Evolutionary conservation across 768 basidiomycete species (phyloP).

Genomic region (Harrya chromipes): DNA sequence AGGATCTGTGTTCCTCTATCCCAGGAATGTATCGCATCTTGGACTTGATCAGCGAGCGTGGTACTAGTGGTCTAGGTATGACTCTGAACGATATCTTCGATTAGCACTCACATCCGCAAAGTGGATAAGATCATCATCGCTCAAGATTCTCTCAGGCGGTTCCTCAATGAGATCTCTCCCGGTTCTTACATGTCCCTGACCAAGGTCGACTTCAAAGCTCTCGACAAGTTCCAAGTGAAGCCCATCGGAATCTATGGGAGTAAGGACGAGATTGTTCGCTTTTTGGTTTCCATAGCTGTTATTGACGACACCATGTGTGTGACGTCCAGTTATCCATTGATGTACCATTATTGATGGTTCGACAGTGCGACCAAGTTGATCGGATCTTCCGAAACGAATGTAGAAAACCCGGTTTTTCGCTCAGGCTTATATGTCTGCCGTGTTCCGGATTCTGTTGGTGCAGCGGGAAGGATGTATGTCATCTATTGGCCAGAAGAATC

Average conservation of each 20-base stretch:
- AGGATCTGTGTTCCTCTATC: slow-evolving; percentile 32
- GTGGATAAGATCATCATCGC: slow-evolving; percentile 66
- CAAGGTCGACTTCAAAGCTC: slow-evolving; percentile 52
- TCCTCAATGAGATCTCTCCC: slow-evolving; percentile 48
- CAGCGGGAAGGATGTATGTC: slow-evolving; percentile 36
- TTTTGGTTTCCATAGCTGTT: slow-evolving; percentile 38
- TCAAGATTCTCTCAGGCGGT: slow-evolving; percentile 45
- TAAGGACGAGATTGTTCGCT: slow-evolving; percentile 45
- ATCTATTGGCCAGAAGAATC: slow-evolving; percentile 62
- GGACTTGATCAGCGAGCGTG: slow-evolving; percentile 50
- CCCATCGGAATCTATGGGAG: slow-evolving; percentile 59
- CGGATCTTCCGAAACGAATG: slow-evolving; percentile 1
- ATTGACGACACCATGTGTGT: slow-evolving; percentile 42
- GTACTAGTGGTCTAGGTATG: slow-evolving; percentile 51
- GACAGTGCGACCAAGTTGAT: slow-evolving; percentile 12
- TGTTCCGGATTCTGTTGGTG: not conserved
- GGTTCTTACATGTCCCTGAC: slow-evolving; percentile 53
- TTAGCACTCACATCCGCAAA: slow-evolving; percentile 20
- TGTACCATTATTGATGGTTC: not conserved
- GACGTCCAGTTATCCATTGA: not conserved
- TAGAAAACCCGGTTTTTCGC: slow-evolving; percentile 32
- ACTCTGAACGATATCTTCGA: not conserved
- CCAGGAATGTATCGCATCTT: slow-evolving; percentile 50
- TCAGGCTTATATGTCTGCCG: slow-evolving; percentile 52
- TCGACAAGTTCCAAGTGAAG: slow-evolving; percentile 45